Evolutionary conservation across 768 basidiomycete species (phyloP), one percentile per base, ranked within the genome.

Genomic region (Leccinellum albellum): DNA sequence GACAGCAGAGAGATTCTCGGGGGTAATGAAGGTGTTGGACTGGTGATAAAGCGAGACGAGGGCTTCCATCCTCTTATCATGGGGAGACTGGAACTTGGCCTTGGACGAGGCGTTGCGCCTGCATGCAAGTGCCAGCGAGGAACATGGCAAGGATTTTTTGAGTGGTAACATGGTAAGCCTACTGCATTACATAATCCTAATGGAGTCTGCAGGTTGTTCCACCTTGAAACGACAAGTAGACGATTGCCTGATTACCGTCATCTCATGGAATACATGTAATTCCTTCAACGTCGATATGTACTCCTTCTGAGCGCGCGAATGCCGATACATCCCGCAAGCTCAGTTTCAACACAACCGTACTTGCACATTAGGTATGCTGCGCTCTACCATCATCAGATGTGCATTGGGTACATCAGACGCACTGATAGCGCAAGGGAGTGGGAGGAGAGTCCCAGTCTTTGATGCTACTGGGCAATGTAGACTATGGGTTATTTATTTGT

Each of bases 11-110:
- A 93, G 81, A 64, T 82, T 91, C 61, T 88, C 86, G 21, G 76
- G 75, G 12, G 89, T 89, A 60, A 93, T 80, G 75, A 88, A 90
- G 2, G 76, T 74, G 55, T 82, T 82, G 50, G 85, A 74, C 73
- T 89, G 83, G 75, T 93, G 89, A 75, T 91, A 92, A 53, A 92
- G 80, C 10, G 83, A 79, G 60, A 91, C 80, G 60, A 91, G 84
- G 3, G 88, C 85, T 57, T 87, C 86, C 76, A 90, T 77, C 73
- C 75, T 79, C 42, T 54, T 54, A 51, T 73, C 64, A 50, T 62
- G 58, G 17, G 61, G 53, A 5, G 64, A 61, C 50, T 61, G 64
- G 14, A 44, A 3, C n/a, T 50, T 62, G 33, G 56, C 52, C 32
- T 55, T 70, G 53, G 63, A 65, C 10, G 70, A 72, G 14, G 56